phyloP scores from a whole-genome alignment of 306 rosid genomes.

The Citrullus colocynthis region DNA sequence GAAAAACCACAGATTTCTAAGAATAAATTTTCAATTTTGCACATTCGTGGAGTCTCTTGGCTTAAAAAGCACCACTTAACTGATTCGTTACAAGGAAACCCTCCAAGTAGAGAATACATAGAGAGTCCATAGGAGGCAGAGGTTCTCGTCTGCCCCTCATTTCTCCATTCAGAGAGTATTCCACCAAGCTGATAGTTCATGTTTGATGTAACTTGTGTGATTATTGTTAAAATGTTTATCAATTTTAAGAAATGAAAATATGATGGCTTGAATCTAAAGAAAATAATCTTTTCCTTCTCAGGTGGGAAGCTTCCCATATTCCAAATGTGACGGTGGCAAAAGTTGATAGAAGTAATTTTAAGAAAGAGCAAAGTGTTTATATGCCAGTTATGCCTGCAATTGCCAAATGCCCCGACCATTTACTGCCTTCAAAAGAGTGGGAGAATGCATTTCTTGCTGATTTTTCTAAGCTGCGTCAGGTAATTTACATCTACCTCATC shows the following conservation, averaged over 20 bases:
- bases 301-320: constrained; percentile 85
- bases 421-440: constrained; percentile 68
- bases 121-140: neutral
- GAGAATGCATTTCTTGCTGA: constrained; percentile 72
- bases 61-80: neutral
- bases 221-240: neutral
- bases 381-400: constrained; percentile 83
- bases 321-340: constrained; percentile 81
- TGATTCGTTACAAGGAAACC: neutral
- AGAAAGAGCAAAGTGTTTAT: constrained; percentile 65
- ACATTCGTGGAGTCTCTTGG: neutral
- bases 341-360: constrained; percentile 48
- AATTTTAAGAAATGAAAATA: neutral
- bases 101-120: neutral
- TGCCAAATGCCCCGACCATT: constrained; percentile 65
- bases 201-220: neutral
- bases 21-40: neutral
- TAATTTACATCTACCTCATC: constrained; percentile 18
- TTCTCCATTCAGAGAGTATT: neutral
- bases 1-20: neutral
- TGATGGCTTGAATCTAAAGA: neutral
- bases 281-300: constrained; percentile 8
- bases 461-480: constrained; percentile 61
- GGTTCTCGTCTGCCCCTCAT: neutral
- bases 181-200: neutral